phyloP scores from a whole-genome alignment of 805 yeast species.

The Kazachstania taianensis region DNA sequence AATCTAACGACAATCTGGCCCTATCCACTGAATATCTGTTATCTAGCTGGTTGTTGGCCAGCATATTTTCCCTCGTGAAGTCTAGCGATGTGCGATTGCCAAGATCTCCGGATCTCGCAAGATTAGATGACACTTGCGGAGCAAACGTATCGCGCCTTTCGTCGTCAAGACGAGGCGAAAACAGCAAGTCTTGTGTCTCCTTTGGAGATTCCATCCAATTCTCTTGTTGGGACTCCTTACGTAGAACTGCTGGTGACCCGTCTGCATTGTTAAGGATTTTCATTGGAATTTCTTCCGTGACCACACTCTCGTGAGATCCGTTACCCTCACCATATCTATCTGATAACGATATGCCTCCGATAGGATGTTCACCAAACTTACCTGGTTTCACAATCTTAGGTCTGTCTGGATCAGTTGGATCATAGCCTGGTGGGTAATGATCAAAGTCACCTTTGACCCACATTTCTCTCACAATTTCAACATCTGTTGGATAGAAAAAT shows the following conservation, averaged over 20 bases:
- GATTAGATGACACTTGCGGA: slow-evolving; percentile 2
- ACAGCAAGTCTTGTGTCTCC: slow-evolving; percentile 20
- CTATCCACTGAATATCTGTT: slow-evolving; percentile 32
- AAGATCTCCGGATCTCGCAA: slow-evolving; percentile 1
- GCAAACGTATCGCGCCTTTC: not conserved
- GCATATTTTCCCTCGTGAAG: slow-evolving; percentile 30
- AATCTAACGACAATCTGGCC: slow-evolving; percentile 33
- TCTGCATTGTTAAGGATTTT: slow-evolving; percentile 16
- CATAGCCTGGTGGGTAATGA: slow-evolving; percentile 56
- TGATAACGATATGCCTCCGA: slow-evolving; percentile 20
- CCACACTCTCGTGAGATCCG: slow-evolving; percentile 23
- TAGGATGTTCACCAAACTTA: slow-evolving; percentile 28
- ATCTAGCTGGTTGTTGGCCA: slow-evolving; percentile 30
- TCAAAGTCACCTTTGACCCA: slow-evolving; percentile 56
- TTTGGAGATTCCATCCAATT: slow-evolving; percentile 18
- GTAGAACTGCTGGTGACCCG: slow-evolving; percentile 24
- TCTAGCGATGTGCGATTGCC: slow-evolving; percentile 30
- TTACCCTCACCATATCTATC: slow-evolving; percentile 8
- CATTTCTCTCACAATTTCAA: slow-evolving; percentile 67
- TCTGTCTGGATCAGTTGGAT: slow-evolving; percentile 72
- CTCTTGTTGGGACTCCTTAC: slow-evolving; percentile 5
- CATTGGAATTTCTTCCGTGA: slow-evolving; percentile 34
- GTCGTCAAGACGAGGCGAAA: slow-evolving; percentile 13
- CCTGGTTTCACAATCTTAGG: slow-evolving; percentile 39
- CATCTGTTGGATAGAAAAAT: slow-evolving; percentile 50